Conservation (phyloP, 2,329 filamentous ascomycete species). For the Pseudogymnoascus sp. region DNA sequence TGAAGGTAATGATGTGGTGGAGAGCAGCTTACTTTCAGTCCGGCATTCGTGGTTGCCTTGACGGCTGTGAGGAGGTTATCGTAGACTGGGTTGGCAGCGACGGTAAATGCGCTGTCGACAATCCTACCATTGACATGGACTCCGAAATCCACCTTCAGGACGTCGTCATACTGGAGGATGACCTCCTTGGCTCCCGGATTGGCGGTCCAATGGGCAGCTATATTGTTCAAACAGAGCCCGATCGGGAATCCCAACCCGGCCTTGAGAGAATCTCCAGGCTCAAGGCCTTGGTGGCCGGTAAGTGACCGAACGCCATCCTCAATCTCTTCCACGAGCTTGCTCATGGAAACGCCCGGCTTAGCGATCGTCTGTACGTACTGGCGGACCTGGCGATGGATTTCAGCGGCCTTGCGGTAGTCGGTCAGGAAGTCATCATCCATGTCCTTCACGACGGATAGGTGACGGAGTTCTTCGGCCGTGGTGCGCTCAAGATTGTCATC, state of each 20-base stretch:
- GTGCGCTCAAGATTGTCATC: constrained; percentile 70
- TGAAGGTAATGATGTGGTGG: too few relatives aligned
- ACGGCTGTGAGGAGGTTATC: constrained; percentile 69
- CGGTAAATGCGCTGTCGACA: constrained; percentile 74
- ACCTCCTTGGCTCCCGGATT: constrained; percentile 60
- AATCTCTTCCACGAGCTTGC: constrained; percentile 45
- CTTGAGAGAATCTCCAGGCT: constrained; percentile 43
- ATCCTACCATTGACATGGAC: constrained; percentile 76
- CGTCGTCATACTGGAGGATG: constrained; percentile 63
- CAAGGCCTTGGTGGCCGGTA: constrained; percentile 44
- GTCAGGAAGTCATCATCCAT: constrained; percentile 37
- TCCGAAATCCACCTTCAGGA: constrained; percentile 78
- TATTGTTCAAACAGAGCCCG: constrained; percentile 46
- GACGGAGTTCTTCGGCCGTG: constrained; percentile 73
- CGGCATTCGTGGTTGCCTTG: constrained; percentile 65
- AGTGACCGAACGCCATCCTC: constrained; percentile 48
- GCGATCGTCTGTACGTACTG: constrained; percentile 41
- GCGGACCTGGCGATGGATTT: constrained; percentile 49
- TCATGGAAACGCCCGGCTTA: constrained; percentile 44
- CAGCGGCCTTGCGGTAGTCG: constrained; percentile 50
- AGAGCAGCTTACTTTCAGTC: constrained; percentile 16
- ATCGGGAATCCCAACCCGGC: constrained; percentile 51
- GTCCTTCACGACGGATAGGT: constrained; percentile 70
- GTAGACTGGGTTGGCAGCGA: constrained; percentile 68
- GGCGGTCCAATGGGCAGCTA: constrained; percentile 50